A percentile compares a stretch with the other conserved stretches of the same genome.
Evolutionary conservation across 768 basidiomycete species (phyloP).

Genomic region (Stropharia rugosoannulata): DNA sequence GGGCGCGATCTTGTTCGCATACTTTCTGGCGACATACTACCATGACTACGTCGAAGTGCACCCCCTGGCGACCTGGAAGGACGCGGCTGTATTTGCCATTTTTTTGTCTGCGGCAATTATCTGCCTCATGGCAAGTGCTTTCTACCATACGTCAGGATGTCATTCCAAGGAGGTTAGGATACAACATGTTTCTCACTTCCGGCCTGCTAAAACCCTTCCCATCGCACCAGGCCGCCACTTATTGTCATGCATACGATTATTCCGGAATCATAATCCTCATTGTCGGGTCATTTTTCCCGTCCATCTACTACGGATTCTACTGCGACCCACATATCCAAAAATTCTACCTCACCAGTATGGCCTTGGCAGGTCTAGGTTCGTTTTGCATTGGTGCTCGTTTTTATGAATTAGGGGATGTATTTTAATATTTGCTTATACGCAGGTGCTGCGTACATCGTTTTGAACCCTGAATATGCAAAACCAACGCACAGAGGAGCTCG

Average conservation of each 20-base stretch:
- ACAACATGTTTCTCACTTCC: constrained; percentile 18
- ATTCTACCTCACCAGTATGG: constrained; percentile 55
- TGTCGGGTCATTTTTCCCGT: constrained; percentile 78
- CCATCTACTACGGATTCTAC: constrained; percentile 77
- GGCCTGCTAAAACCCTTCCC: constrained; percentile 8
- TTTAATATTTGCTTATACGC: constrained; percentile 9
- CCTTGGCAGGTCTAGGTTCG: constrained; percentile 59
- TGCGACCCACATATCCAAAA: constrained; percentile 54
- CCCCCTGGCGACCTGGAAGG: constrained; percentile 57
- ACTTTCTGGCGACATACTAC: constrained; percentile 54
- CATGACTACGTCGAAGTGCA: constrained; percentile 49
- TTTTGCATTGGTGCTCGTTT: constrained; percentile 23
- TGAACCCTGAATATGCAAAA: constrained; percentile 75
- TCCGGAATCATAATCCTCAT: constrained; percentile 78
- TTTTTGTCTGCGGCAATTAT: constrained; percentile 74
- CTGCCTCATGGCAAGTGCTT: constrained; percentile 70
- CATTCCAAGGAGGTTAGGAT: constrained; percentile 67
- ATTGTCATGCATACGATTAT: constrained; percentile 72
- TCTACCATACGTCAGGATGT: constrained; percentile 71
- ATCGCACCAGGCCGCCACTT: constrained; percentile 46
- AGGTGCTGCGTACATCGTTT: constrained; percentile 75
- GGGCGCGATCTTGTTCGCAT: constrained; percentile 61
- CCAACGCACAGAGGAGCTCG: constrained; percentile 75
- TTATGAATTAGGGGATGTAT: constrained; percentile 15
- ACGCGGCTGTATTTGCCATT: constrained; percentile 55